phyloP scores from a whole-genome alignment of 2,329 filamentous ascomycete species.

The Thielaviopsis euricoi region DNA sequence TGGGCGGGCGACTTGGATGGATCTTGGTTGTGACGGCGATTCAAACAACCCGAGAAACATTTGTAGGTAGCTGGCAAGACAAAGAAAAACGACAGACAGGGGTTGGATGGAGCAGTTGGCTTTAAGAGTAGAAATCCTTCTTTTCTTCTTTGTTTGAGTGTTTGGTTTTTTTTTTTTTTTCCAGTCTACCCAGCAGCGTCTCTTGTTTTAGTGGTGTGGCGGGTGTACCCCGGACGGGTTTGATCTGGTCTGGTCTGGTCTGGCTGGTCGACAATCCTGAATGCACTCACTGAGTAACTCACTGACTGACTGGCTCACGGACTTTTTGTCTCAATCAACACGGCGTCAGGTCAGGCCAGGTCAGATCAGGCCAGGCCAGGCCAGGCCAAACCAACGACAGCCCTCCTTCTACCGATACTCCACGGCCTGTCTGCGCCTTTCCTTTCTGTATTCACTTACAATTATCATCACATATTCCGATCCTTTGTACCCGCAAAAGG shows the following conservation, averaged over 20 bases:
- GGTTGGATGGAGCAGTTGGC: too few species aligned
- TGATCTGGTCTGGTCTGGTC: too few species aligned
- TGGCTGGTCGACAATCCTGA: too few species aligned
- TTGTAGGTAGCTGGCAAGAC: background rate
- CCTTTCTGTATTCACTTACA: conserved; percentile 1
- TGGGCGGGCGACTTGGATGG: too few species aligned
- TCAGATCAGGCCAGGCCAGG: too few species aligned
- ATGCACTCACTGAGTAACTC: background rate
- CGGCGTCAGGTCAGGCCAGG: too few species aligned
- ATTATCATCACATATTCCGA: conserved; percentile 5
- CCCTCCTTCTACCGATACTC: background rate
- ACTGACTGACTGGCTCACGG: too few species aligned
- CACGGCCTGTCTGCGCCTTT: too few species aligned
- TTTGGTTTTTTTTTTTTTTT: too few species aligned
- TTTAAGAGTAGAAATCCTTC: background rate
- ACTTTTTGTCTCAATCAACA: background rate
- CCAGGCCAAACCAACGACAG: background rate
- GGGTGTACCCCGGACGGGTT: background rate
- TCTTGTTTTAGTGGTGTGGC: background rate
- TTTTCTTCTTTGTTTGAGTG: background rate
- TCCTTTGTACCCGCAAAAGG: background rate
- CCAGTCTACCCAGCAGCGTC: too few species aligned
- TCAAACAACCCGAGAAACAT: background rate
- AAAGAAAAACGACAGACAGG: too few species aligned
- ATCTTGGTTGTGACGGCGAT: background rate